Conservation (phyloP, 257 asterid genomes). For the Marsdenia floribunda region DNA sequence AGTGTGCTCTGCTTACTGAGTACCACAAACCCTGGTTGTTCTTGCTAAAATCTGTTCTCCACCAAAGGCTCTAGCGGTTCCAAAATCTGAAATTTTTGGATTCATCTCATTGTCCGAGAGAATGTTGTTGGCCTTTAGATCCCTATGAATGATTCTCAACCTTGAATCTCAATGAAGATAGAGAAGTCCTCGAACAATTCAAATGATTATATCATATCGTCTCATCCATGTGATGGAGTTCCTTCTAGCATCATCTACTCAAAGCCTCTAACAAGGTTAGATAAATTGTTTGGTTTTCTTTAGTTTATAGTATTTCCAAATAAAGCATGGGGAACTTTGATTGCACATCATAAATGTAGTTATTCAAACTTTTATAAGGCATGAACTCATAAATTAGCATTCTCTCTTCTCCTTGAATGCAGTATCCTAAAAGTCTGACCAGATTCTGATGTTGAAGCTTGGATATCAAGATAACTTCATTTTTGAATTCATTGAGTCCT, state of each 20-base stretch:
- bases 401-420: constrained; percentile 28
- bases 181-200: constrained; percentile 32
- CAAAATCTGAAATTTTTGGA: constrained; percentile 34
- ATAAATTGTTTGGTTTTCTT: not conserved
- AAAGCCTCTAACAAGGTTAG: not conserved
- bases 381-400: constrained; percentile 36
- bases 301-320: no score
- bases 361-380: constrained; percentile 3
- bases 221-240: constrained; percentile 17
- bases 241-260: constrained; percentile 6
- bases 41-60: constrained; percentile 7
- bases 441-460: no score
- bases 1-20: constrained; percentile 9
- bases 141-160: not conserved
- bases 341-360: constrained; percentile 23
- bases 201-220: constrained; percentile 22
- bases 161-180: constrained; percentile 37
- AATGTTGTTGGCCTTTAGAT: constrained; percentile 29
- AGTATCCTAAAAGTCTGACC: no score
- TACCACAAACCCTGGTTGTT: constrained; percentile 20
- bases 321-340: not conserved
- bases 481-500: no score
- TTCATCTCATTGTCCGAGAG: constrained; percentile 27
- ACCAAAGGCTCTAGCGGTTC: constrained; percentile 20
- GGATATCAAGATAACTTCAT: not conserved